Evolutionary conservation across 1,284 basidiomycete genomes (phyloP).

Genomic region (Spongiforma sp.): DNA sequence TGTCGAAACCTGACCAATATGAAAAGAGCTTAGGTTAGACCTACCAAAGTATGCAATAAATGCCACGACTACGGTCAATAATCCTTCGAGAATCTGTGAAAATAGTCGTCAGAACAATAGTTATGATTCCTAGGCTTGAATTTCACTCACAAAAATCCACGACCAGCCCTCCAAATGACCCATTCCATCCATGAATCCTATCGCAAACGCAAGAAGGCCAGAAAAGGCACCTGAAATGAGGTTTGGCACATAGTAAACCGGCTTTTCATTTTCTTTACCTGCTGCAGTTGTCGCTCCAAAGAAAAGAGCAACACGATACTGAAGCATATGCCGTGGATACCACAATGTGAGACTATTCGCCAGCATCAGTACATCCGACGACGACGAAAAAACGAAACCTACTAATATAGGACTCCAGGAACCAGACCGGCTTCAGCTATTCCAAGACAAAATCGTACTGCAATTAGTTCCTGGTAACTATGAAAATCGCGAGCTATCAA

Average conservation of each 20-base stretch:
- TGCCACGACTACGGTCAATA: slow-evolving; percentile 41
- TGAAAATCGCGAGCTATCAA: not conserved
- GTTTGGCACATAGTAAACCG: slow-evolving; percentile 10
- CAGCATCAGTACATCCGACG: slow-evolving; percentile 8
- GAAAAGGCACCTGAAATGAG: slow-evolving; percentile 39
- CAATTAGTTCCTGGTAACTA: slow-evolving; percentile 67
- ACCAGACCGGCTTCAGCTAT: slow-evolving; percentile 73
- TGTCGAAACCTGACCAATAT: no score
- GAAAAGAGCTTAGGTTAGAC: no score
- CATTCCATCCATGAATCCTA: slow-evolving; percentile 32
- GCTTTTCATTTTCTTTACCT: slow-evolving; percentile 12
- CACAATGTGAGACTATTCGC: slow-evolving; percentile 34
- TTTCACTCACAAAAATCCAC: slow-evolving; percentile 44
- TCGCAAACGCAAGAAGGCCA: slow-evolving; percentile 35
- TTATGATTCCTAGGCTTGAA: not conserved
- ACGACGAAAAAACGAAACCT: slow-evolving; percentile 14
- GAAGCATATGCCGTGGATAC: slow-evolving; percentile 42
- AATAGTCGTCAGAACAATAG: not conserved
- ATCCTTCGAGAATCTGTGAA: slow-evolving; percentile 47
- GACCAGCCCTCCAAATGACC: slow-evolving; percentile 36
- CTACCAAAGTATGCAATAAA: slow-evolving; percentile 39
- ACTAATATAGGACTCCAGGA: slow-evolving; percentile 76
- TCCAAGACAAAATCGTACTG: slow-evolving; percentile 64
- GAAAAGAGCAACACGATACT: slow-evolving; percentile 46
- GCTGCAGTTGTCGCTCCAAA: slow-evolving; percentile 39